Evolutionary conservation across 306 rosid genomes (phyloP).

Genomic region (Ormosia emarginata): DNA sequence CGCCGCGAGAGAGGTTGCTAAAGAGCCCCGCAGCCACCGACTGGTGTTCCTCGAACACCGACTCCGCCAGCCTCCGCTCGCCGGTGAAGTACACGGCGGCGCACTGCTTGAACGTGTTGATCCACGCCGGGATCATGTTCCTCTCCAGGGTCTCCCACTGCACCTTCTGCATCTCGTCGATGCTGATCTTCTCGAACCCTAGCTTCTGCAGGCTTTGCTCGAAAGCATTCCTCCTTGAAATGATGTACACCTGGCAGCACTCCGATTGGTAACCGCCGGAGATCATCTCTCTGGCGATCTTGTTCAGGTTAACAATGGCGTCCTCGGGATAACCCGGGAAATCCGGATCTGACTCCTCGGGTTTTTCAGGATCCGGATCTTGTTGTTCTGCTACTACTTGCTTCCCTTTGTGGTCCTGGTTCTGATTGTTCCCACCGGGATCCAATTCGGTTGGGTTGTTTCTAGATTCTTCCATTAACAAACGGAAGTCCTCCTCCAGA

Average conservation of each 20-base stretch:
- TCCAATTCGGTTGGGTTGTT: constrained; percentile 9
- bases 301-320: constrained; percentile 26
- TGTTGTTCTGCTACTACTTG: constrained; percentile 4
- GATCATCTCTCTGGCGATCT: constrained; percentile 39
- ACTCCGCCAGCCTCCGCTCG: constrained; percentile 38
- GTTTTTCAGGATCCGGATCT: constrained; percentile 20
- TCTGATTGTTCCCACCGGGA: neutral
- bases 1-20: constrained; percentile 40
- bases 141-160: constrained; percentile 50
- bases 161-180: constrained; percentile 57
- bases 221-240: constrained; percentile 38
- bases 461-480: constrained; percentile 52
- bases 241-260: constrained; percentile 46
- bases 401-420: constrained; percentile 29
- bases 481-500: constrained; percentile 69
- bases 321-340: constrained; percentile 52
- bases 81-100: constrained; percentile 32
- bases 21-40: constrained; percentile 24
- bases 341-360: neutral
- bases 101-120: constrained; percentile 37
- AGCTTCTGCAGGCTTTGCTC: constrained; percentile 36
- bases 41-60: constrained; percentile 20
- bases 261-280: constrained; percentile 43
- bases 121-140: constrained; percentile 59
- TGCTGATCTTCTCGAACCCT: constrained; percentile 54